Evolutionary conservation across 2,329 filamentous ascomycete genomes (phyloP).

Genomic region (Phaeosphaeria sp.): DNA sequence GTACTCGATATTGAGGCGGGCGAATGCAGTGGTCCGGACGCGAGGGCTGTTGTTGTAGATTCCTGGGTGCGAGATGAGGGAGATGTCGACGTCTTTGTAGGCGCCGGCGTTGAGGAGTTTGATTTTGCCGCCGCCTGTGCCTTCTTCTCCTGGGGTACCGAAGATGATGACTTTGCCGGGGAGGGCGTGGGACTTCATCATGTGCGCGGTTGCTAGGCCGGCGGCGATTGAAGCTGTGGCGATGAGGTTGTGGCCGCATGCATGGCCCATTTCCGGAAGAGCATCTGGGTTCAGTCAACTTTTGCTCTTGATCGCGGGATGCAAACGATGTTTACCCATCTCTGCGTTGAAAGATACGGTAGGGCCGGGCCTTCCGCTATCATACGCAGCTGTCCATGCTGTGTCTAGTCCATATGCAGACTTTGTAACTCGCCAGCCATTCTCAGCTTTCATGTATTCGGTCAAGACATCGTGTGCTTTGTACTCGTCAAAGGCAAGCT

Average conservation of each 20-base stretch:
- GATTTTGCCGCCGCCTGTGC: constrained; percentile 56
- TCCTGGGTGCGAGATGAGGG: constrained; percentile 8
- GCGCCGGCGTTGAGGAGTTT: constrained; percentile 55
- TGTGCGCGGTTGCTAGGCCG: constrained; percentile 55
- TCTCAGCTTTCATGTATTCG: constrained; percentile 35
- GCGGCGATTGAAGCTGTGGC: constrained; percentile 57
- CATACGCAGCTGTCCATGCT: constrained; percentile 60
- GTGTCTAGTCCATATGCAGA: constrained; percentile 61
- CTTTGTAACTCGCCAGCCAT: constrained; percentile 59
- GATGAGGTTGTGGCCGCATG: constrained; percentile 64
- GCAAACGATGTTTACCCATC: constrained; percentile 22
- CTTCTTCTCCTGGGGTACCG: constrained; percentile 63
- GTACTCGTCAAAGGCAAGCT: constrained; percentile 27
- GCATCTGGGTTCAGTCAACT: constrained; percentile 46
- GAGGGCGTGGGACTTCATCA: constrained; percentile 52
- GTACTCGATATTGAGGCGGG: constrained; percentile 28
- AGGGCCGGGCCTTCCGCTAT: constrained; percentile 55
- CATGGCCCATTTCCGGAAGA: constrained; percentile 59
- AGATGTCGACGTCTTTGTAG: constrained; percentile 16
- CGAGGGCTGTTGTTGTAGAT: constrained; percentile 10
- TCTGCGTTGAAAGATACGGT: constrained; percentile 55
- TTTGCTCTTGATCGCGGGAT: background rate
- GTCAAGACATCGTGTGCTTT: constrained; percentile 30
- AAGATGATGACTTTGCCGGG: constrained; percentile 56
- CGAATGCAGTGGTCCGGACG: constrained; percentile 14